These are phyloP conservation scores for Lactarius vividus DNA, from an alignment of 768 basidiomycete genomes.

Conservation along the genomic window DNA sequence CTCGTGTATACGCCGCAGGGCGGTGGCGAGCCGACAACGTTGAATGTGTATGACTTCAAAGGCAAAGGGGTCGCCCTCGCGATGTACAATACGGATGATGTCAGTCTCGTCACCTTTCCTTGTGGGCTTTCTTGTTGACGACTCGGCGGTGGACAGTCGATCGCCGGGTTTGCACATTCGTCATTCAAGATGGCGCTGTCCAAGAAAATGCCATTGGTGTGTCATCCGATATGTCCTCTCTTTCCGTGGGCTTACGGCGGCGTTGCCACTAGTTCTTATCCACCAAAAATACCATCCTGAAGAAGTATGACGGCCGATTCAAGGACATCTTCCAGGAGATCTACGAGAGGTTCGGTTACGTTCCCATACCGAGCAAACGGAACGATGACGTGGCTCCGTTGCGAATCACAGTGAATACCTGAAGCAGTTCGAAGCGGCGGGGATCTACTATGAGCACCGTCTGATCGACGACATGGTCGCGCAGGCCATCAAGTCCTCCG, in stretches of 20 bases:
- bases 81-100: slow-evolving; percentile 99
- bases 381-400: background rate
- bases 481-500: slow-evolving; percentile 93
- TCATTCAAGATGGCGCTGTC: slow-evolving; percentile 94
- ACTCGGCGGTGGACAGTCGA: slow-evolving; percentile 54
- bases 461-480: slow-evolving; percentile 99
- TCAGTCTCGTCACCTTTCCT: slow-evolving; percentile 33
- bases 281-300: slow-evolving; percentile 96
- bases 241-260: background rate
- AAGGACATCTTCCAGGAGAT: slow-evolving; percentile 99
- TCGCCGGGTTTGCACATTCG: slow-evolving; percentile 92
- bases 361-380: background rate
- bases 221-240: background rate
- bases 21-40: slow-evolving; percentile 59
- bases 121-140: background rate
- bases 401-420: slow-evolving; percentile 58
- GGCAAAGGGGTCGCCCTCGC: slow-evolving; percentile 89
- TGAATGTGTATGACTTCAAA: slow-evolving; percentile 94
- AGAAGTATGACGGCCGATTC: slow-evolving; percentile 98
- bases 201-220: slow-evolving; percentile 73
- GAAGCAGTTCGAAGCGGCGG: slow-evolving; percentile 59
- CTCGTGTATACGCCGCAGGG: slow-evolving; percentile 83
- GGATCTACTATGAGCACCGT: slow-evolving; percentile 93
- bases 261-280: slow-evolving; percentile 73
- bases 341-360: slow-evolving; percentile 60